Evolutionary conservation across 805 yeast genomes (phyloP), one percentile per base, ranked within the genome.

Genomic region (Cyberlindnera euphorbiiphila): DNA sequence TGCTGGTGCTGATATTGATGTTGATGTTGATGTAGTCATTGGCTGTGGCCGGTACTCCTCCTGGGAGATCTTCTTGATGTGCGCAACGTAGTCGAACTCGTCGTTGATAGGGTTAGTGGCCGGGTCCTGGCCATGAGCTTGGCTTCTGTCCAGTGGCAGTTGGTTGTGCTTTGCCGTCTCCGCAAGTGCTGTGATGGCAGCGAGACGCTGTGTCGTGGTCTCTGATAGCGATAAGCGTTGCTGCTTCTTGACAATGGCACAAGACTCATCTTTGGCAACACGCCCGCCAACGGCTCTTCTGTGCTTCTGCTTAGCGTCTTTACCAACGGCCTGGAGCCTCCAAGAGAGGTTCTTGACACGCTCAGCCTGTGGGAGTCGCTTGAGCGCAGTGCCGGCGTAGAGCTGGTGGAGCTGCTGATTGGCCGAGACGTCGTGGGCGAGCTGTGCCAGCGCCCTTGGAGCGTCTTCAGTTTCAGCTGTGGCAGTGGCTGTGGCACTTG

Each of bases 11-110:
- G n/a, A n/a, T n/a, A n/a, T n/a, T n/a, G n/a, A n/a, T n/a, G n/a
- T n/a, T n/a, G n/a, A n/a, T n/a, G n/a, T n/a, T n/a, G n/a, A n/a
- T n/a, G n/a, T n/a, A n/a, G n/a, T n/a, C 13, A 36, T 19, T 4
- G 41, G 42, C 21, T 29, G 36, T 25, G 43, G 33, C 31, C 36
- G 37, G 35, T 41, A 42, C 32, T 34, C 44, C 36, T 41, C 65
- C 49, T 65, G 67, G 27, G 76, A 75, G 47, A 78, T 69, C 40
- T 66, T 65, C 46, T 72, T 68, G 32, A 77, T 76, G 47, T 78
- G 83, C 9, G 81, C 80, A 4, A 76, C 72, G 49, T 77, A 78
- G 56, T 77, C 80, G 43, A 78, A 77, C 33, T 76, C 78, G 28
- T 68, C 76, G 21, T 66, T 62, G 68, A 47, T 69, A 72, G 49